phyloP scores from a whole-genome alignment of 2,329 filamentous ascomycete species.

The Diaporthe destruens region DNA sequence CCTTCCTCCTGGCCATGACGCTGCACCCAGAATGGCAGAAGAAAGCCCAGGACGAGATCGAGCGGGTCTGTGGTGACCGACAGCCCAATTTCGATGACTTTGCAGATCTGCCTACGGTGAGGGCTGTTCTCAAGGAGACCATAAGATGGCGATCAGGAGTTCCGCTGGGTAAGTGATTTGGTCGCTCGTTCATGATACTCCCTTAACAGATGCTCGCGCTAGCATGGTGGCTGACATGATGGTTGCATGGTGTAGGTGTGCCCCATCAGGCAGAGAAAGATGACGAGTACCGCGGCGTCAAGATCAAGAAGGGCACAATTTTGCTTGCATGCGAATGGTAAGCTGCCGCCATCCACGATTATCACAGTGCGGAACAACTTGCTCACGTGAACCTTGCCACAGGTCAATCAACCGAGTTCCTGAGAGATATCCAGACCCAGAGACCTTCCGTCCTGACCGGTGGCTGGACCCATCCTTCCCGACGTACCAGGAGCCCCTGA shows the following conservation, averaged over 20 bases:
- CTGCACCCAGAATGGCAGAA: slow-evolving; percentile 65
- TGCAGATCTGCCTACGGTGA: slow-evolving; percentile 63
- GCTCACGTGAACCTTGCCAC: slow-evolving; percentile 5
- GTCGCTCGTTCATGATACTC: not conserved
- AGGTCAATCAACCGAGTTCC: slow-evolving; percentile 71
- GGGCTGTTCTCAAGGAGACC: slow-evolving; percentile 70
- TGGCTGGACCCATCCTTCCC: slow-evolving; percentile 74
- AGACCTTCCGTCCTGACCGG: slow-evolving; percentile 71
- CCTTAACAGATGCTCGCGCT: not conserved
- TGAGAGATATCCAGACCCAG: slow-evolving; percentile 72
- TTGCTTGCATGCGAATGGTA: slow-evolving; percentile 65
- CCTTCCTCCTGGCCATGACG: slow-evolving; percentile 66
- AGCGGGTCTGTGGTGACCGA: slow-evolving; percentile 65
- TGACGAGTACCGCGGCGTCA: slow-evolving; percentile 60
- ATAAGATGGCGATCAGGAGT: slow-evolving; percentile 70
- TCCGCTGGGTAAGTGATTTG: slow-evolving; percentile 57
- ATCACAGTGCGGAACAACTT: not conserved
- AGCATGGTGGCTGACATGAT: not conserved
- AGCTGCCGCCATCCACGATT: slow-evolving; percentile 35
- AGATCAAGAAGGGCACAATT: slow-evolving; percentile 62
- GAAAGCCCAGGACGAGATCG: slow-evolving; percentile 69
- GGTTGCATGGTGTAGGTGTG: slow-evolving; percentile 53
- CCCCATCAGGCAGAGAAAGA: slow-evolving; percentile 63
- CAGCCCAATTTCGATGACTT: slow-evolving; percentile 65
- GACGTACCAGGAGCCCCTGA: slow-evolving; percentile 74